Percentiles rank a stretch among this genome's conserved stretches.
phyloP scores from a whole-genome alignment of 2,329 filamentous ascomycete species.

The Aaosphaeria arxii region DNA sequence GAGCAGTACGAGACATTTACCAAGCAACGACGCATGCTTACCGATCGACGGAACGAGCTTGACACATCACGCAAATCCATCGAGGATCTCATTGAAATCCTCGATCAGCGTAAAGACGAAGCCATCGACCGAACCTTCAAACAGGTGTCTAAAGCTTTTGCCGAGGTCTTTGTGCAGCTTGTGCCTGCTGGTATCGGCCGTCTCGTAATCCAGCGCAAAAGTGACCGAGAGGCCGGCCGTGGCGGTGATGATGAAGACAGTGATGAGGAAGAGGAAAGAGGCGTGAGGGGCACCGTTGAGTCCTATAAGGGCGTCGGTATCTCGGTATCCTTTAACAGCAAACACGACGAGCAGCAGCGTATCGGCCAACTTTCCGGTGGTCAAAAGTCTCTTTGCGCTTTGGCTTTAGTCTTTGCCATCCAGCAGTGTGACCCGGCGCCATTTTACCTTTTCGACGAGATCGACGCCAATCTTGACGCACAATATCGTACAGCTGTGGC shows the following conservation, averaged over 20 bases:
- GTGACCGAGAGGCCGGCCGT: conserved; percentile 70
- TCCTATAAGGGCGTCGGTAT: conserved; percentile 97
- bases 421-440: conserved; percentile 96
- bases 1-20: conserved; percentile 99
- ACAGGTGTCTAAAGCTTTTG: conserved; percentile 91
- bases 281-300: conserved; percentile 59
- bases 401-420: conserved; percentile 98
- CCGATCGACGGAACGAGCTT: conserved; percentile 80
- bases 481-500: conserved; percentile 97
- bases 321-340: conserved; percentile 97
- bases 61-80: conserved; percentile 85
- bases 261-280: conserved; percentile 32
- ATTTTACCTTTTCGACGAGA: conserved; percentile 99
- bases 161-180: conserved; percentile 88
- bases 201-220: conserved; percentile 87
- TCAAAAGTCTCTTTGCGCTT: conserved; percentile 94
- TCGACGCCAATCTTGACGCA: conserved; percentile 95
- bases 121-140: conserved; percentile 98
- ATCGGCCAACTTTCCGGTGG: conserved; percentile 97
- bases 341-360: conserved; percentile 95
- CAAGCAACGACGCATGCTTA: conserved; percentile 81
- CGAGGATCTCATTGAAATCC: conserved; percentile 83
- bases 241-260: conserved; percentile 62
- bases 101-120: conserved; percentile 95
- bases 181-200: conserved; percentile 91